Percentiles rank a stretch among this genome's conserved stretches.
Evolutionary conservation across 768 basidiomycete genomes (phyloP).

Genomic region (Suillus brevipes): DNA sequence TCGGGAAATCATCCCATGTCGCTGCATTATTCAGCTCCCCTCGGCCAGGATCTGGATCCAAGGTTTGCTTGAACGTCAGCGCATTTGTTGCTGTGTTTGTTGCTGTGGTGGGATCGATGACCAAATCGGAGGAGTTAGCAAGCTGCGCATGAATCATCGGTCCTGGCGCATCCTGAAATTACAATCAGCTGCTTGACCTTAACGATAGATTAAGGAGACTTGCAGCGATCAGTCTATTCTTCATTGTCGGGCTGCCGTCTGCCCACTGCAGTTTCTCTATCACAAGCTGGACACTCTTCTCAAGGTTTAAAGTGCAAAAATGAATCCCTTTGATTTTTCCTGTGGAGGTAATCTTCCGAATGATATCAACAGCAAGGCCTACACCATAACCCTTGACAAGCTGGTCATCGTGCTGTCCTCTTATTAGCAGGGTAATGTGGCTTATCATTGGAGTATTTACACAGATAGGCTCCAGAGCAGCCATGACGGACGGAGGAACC

Average conservation of each 20-base stretch:
- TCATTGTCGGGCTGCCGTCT: conserved; percentile 39
- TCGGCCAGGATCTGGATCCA: conserved; percentile 59
- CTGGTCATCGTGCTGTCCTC: conserved; percentile 83
- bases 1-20: conserved; percentile 95
- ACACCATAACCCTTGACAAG: conserved; percentile 96
- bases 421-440: not conserved
- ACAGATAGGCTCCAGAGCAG: conserved; percentile 71
- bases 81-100: conserved; percentile 59
- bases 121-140: conserved; percentile 37
- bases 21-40: conserved; percentile 78
- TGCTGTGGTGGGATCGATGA: conserved; percentile 67
- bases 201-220: conserved; percentile 14
- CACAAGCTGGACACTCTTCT: conserved; percentile 89
- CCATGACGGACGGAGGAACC: conserved; percentile 67
- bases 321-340: conserved; percentile 76
- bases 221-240: conserved; percentile 72
- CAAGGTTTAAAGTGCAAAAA: conserved; percentile 95
- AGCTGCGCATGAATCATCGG: conserved; percentile 29
- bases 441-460: conserved; percentile 42
- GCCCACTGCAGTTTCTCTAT: conserved; percentile 81
- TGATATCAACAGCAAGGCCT: conserved; percentile 77
- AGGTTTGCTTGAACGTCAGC: conserved; percentile 48
- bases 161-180: conserved; percentile 42
- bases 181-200: conserved; percentile 1
- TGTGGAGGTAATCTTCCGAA: conserved; percentile 54